Evolutionary conservation across 768 basidiomycete species (phyloP), one percentile per base, ranked within the genome.

Genomic region (Trametes maxima): DNA sequence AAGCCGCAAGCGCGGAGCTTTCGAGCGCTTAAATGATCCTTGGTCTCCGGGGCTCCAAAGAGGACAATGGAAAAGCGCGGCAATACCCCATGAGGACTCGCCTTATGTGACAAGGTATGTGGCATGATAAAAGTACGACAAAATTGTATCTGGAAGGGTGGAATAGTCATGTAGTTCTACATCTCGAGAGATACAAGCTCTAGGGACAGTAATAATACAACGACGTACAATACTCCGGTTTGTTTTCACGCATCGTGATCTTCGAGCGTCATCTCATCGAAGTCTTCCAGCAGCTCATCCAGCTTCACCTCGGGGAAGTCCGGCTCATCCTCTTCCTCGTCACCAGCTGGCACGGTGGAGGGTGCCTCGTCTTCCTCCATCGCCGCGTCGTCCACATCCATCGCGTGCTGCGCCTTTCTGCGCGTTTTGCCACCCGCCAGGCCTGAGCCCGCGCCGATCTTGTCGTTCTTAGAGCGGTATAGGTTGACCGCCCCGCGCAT

Each of bases 271-370:
- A 98, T 82, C 74, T 93, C 93, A 67, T 97, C 94, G 67, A 97
- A 94, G 73, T 90, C 87, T 60, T 97, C 94, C 68, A 98, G 74
- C 63, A 98, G 73, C 75, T 98, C 95, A 66, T 94, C 86, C 69
- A 96, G 72, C 60, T 82, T 79, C 44, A 98, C 80, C 43, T 94
- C 90, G 0, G 94, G 95, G 86, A 97, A 96, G 74, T 95, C 94
- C 1, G 79, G 71, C 71, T 95, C 95, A 5, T 84, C 87, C 61
- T 85, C 89, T 73, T 96, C 95, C 62, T 94, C 90, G 0, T 13
- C 45, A 22, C 21, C 21, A 10, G 45, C 45, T 2, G 93, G 93
- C 84, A 94, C 94, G 72, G 94, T 92, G 0, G 14, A 74, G 84
- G 78, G 69, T 70, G 94, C 94, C 5, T 82, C 86, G 3, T 77